Evolutionary conservation across 2,329 filamentous ascomycete genomes (phyloP), one percentile per base, ranked within the genome.

Genomic region (Trichoderma koningii): DNA sequence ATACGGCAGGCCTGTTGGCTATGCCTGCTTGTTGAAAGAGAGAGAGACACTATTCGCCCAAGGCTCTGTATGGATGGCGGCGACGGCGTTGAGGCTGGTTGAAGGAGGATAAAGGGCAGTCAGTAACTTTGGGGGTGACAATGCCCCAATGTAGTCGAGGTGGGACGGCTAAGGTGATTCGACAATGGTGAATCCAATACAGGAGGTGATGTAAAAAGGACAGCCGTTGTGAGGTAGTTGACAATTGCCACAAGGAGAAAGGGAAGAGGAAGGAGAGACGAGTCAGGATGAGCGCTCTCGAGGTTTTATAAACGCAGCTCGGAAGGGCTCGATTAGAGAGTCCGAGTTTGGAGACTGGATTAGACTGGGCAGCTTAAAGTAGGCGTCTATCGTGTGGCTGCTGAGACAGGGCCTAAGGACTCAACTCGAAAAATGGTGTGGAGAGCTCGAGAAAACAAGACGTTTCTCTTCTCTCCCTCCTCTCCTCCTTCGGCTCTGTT

Each of bases 341-440:
- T 42, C 59, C 48, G 41, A 44, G 23, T 9, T 38, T 52, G 48
- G 38, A 48, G 56, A 19, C 56, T 26, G 56, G 45, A 21, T 15
- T 45, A 53, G 59, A 41, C 59, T 53, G 50, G 19, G 50, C 30
- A 62, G 47, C 23, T 53, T 42, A 62, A 52, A 45, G 59, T 19
- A 55, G 59, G 50, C 28, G 44, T 56, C 44, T 56, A 77, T 80
- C 71, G 78, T 70, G 78, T 77, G 80, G 75, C 75, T 71, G 70
- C 76, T 78, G 77, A 80, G 78, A 79, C 78, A 79, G 74, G 73
- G 73, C 74, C 72, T 73, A 71, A 75, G 72, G 70, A 70, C 72
- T 73, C 74, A 44, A 52, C 74, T 75, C n/a, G n/a, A 71, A 70
- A 71, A 73, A 71, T 72, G 75, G 76, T 72, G 74, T 53, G 59